phyloP scores from a whole-genome alignment of 2,329 filamentous ascomycete species.

The Nigrospora osmanthi region DNA sequence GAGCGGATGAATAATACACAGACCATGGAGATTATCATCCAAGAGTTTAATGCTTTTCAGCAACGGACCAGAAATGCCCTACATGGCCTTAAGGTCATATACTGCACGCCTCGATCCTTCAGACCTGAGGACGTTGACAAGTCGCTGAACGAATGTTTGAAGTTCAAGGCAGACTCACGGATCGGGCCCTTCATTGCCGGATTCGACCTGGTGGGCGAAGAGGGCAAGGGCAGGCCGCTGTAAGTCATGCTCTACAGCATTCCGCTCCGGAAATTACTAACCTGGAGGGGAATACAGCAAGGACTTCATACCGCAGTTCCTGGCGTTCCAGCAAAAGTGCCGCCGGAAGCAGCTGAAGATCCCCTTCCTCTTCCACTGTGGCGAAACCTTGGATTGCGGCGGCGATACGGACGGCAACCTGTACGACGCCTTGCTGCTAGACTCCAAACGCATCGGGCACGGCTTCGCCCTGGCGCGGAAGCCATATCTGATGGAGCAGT shows the following conservation, averaged over 20 bases:
- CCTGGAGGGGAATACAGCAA: slow-evolving; percentile 8
- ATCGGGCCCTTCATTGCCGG: slow-evolving; percentile 47
- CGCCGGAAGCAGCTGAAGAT: slow-evolving; percentile 41
- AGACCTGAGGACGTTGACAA: slow-evolving; percentile 31
- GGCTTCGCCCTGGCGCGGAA: slow-evolving; percentile 64
- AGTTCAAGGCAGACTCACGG: slow-evolving; percentile 33
- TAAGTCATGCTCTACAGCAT: too few species aligned
- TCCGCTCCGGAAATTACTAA: too few species aligned
- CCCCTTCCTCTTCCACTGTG: slow-evolving; percentile 70
- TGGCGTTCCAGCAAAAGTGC: slow-evolving; percentile 39
- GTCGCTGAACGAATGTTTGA: slow-evolving; percentile 45
- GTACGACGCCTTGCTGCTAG: slow-evolving; percentile 57
- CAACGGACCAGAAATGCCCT: neutral
- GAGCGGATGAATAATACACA: slow-evolving; percentile 34
- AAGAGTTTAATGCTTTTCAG: slow-evolving; percentile 36
- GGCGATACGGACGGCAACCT: slow-evolving; percentile 60
- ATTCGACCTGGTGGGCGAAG: slow-evolving; percentile 55
- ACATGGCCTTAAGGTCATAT: slow-evolving; percentile 49
- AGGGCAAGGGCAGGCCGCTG: slow-evolving; percentile 43
- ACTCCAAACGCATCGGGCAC: slow-evolving; percentile 64
- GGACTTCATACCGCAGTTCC: slow-evolving; percentile 40
- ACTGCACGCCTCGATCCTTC: slow-evolving; percentile 52
- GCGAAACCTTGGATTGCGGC: slow-evolving; percentile 63
- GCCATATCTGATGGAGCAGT: slow-evolving; percentile 55
- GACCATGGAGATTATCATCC: slow-evolving; percentile 44